A percentile compares a stretch with the other conserved stretches of the same genome.
phyloP scores from a whole-genome alignment of 768 basidiomycete species.

The Tricholoma flavovirens region DNA sequence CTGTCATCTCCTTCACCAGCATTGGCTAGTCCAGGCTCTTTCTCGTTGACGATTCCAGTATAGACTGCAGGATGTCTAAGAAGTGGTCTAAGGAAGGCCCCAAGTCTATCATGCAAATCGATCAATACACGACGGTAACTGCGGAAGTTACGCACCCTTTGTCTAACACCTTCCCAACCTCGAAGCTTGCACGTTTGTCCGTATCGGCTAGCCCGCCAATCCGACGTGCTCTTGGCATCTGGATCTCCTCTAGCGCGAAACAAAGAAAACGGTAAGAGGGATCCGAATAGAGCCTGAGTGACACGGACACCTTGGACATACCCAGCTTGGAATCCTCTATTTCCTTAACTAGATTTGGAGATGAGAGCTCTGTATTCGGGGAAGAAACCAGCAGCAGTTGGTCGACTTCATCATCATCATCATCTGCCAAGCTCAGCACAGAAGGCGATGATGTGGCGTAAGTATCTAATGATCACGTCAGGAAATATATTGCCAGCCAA shows the following conservation, averaged over 20 bases:
- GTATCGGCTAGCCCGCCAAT: slow-evolving; percentile 34
- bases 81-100: slow-evolving; percentile 32
- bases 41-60: slow-evolving; percentile 16
- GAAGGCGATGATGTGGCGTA: slow-evolving; percentile 37
- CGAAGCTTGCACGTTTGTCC: slow-evolving; percentile 3
- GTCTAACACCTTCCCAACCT: slow-evolving; percentile 9
- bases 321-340: slow-evolving; percentile 47
- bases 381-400: slow-evolving; percentile 46
- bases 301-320: slow-evolving; percentile 14
- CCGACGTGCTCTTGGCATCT: slow-evolving; percentile 47
- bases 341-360: slow-evolving; percentile 24
- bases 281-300: background rate
- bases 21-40: slow-evolving; percentile 17
- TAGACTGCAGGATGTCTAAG: slow-evolving; percentile 11
- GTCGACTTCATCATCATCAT: slow-evolving; percentile 45
- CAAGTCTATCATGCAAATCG: slow-evolving; percentile 24
- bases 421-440: slow-evolving; percentile 35
- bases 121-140: background rate
- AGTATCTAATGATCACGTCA: slow-evolving; percentile 24
- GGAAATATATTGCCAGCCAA: background rate
- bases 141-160: slow-evolving; percentile 7
- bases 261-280: background rate
- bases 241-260: slow-evolving; percentile 36
- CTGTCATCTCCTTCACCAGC: slow-evolving; percentile 23
- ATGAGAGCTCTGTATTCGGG: slow-evolving; percentile 39